Evolutionary conservation across 139 green algal genomes (phyloP).

Genomic region (Coelastrella sp.): DNA sequence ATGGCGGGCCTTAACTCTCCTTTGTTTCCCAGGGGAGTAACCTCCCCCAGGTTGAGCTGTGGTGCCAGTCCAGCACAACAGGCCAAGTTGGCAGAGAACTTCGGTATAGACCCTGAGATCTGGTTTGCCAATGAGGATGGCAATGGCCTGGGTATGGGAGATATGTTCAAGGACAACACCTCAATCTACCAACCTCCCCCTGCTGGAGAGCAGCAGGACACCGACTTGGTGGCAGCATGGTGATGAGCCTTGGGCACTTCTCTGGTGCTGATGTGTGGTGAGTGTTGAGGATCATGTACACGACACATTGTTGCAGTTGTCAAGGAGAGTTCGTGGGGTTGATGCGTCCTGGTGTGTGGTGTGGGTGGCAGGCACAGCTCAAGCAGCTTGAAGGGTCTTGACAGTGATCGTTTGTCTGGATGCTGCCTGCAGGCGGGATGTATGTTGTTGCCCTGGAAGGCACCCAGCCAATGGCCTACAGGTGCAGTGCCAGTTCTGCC

Average conservation of each 20-base stretch:
- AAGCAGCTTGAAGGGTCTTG: no score
- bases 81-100: slow-evolving; percentile 20
- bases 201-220: slow-evolving; percentile 16
- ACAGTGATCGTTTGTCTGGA: no score
- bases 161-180: slow-evolving; percentile 31
- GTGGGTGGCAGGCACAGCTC: no score
- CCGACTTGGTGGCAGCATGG: slow-evolving; percentile 30
- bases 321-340: no score
- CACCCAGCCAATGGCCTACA: no score
- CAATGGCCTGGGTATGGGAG: not conserved
- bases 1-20: slow-evolving; percentile 20
- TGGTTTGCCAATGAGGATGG: slow-evolving; percentile 40
- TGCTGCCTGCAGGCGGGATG: no score
- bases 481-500: no score
- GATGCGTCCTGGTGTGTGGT: no score
- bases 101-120: slow-evolving; percentile 37
- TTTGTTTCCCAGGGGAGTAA: not conserved
- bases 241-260: not conserved
- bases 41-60: not conserved
- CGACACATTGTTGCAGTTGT: no score
- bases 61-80: slow-evolving; percentile 2
- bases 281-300: no score
- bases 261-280: no score
- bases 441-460: no score
- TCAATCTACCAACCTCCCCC: slow-evolving; percentile 17